These are phyloP conservation scores for Pueraria montana DNA, from an alignment of 306 rosid genomes.

Conservation along the genomic window DNA sequence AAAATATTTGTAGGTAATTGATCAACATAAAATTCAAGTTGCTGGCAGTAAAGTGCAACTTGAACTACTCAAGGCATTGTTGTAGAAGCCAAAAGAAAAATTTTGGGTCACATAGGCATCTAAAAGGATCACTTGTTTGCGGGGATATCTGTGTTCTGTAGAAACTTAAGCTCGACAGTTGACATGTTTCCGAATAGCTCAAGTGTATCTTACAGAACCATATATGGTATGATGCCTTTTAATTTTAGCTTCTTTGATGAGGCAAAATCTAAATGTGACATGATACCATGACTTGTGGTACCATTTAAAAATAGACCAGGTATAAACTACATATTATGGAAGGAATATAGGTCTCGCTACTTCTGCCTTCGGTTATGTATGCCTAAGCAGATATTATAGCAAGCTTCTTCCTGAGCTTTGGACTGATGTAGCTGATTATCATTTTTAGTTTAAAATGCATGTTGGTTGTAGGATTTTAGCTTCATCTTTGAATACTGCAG, in stretches of 20 bases:
- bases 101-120: background rate
- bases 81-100: slow-evolving; percentile 38
- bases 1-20: slow-evolving; percentile 7
- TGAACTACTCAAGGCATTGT: background rate
- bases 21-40: slow-evolving; percentile 21
- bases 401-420: slow-evolving; percentile 28
- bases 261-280: slow-evolving; percentile 34
- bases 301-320: background rate
- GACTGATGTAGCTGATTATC: slow-evolving; percentile 14
- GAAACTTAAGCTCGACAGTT: slow-evolving; percentile 41
- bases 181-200: slow-evolving; percentile 1
- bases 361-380: slow-evolving; percentile 19
- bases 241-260: background rate
- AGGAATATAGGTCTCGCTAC: slow-evolving; percentile 13
- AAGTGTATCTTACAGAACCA: background rate
- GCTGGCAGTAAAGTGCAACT: slow-evolving; percentile 13
- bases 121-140: background rate
- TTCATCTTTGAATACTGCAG: slow-evolving; percentile 5
- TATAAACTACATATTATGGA: background rate
- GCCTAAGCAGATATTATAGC: slow-evolving; percentile 1
- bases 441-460: slow-evolving; percentile 29
- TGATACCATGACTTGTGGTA: background rate
- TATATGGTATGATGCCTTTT: background rate
- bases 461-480: slow-evolving; percentile 42
- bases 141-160: background rate